Evolutionary conservation across 177 flowering plant species (phyloP), one percentile per base, ranked within the genome.

Genomic region (Vitis hybrid): DNA sequence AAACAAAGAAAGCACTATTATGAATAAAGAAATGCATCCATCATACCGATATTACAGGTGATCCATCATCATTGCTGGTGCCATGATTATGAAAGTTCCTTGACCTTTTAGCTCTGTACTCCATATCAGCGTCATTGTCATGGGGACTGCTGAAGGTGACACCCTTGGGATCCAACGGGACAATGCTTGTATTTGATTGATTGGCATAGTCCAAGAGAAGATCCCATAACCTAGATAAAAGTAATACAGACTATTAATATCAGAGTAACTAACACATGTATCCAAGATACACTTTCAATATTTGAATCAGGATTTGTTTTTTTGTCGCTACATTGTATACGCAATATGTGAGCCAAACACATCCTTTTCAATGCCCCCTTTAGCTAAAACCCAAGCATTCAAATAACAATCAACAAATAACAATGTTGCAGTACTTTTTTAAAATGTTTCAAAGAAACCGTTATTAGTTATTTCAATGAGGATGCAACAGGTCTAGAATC

Each of bases 191-290:
- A 30, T 62, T 65, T 58, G 73, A 62, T 46, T 32, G 70, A 13
- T 58, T 19, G 21, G 51, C 58, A 68, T 30, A 59, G 56, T 71
- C 70, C 30, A 51, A 19, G 56, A 82, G 78, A 74, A 74, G 66
- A 70, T 57, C 72, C 86, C 86, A 83, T 10, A 83, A 74, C 86
- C 86, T 83, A 60, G 7, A 71, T 10, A 24, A 64, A 49, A 18
- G 50, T 62, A 13, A 14, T 11, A 48, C 16, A 49, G 5, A 24
- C 35, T 27, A 60, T 12, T 8, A 51, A 54, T 52, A 46, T 61
- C 24, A 15, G n/a, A 19, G 9, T 48, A 15, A 52, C 27, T 46
- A 54, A 7, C 27, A 60, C 32, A 32, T 14, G 51, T 48, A 55
- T 11, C 19, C 12, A 56, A 58, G 51, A 49, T 52, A n/a, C 60